Evolutionary conservation across 2,329 filamentous ascomycete species (phyloP).

Genomic region (Epichloe coenophiala): DNA sequence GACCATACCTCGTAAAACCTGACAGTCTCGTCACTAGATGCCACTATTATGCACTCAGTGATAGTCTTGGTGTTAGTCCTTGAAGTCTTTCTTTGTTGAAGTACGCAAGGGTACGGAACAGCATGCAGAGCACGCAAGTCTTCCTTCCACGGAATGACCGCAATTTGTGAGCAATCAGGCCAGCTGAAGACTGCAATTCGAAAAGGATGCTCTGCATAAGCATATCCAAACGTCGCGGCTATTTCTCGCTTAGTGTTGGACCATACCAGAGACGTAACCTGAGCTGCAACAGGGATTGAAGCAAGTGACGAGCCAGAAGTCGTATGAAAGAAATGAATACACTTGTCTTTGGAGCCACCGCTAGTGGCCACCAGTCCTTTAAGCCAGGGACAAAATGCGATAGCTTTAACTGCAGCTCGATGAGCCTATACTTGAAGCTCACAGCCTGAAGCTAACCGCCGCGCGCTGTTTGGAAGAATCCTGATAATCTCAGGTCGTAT

Average conservation of each 20-base stretch:
- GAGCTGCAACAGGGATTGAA: slow-evolving; percentile 81
- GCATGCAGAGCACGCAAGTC: slow-evolving; percentile 73
- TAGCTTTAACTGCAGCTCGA: slow-evolving; percentile 84
- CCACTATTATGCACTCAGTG: slow-evolving; percentile 67
- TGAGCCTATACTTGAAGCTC: slow-evolving; percentile 66
- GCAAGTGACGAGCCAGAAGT: slow-evolving; percentile 71
- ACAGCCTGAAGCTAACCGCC: slow-evolving; percentile 37
- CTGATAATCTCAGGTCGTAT: not conserved
- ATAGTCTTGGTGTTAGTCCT: slow-evolving; percentile 12
- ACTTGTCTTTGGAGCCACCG: slow-evolving; percentile 85
- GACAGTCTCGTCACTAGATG: slow-evolving; percentile 80
- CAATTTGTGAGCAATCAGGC: slow-evolving; percentile 79
- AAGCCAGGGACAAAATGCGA: slow-evolving; percentile 94
- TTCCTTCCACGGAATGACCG: slow-evolving; percentile 71
- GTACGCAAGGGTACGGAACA: slow-evolving; percentile 60
- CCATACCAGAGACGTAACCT: slow-evolving; percentile 90
- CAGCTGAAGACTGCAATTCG: slow-evolving; percentile 89
- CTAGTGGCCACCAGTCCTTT: slow-evolving; percentile 77
- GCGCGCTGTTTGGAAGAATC: slow-evolving; percentile 21
- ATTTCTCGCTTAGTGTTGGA: slow-evolving; percentile 76
- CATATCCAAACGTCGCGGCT: slow-evolving; percentile 84
- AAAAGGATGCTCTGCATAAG: slow-evolving; percentile 77
- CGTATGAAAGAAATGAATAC: slow-evolving; percentile 92
- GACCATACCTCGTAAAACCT: slow-evolving; percentile 95
- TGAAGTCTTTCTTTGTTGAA: slow-evolving; percentile 15